Evolutionary conservation across 441 rosid species (phyloP).

Genomic region (Monsonia emarginata): DNA sequence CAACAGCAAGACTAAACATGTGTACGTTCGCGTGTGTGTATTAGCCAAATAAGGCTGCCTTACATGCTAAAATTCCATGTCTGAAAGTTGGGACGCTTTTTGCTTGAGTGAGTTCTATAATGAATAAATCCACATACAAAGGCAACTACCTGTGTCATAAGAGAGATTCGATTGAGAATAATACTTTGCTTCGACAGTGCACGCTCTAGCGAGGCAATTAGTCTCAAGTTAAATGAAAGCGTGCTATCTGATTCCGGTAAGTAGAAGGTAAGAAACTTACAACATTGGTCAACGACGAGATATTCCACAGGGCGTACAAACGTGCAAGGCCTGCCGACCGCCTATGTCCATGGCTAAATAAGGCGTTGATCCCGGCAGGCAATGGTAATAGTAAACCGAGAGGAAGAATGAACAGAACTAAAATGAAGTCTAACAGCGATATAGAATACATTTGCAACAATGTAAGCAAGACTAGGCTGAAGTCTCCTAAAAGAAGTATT

Average conservation of each 20-base stretch:
- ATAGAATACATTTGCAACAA: conserved; percentile 92
- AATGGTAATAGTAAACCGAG: conserved; percentile 92
- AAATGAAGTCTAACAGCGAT: conserved; percentile 67
- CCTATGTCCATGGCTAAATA: conserved; percentile 96
- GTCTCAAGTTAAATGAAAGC: not conserved
- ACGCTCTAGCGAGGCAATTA: too few relatives aligned
- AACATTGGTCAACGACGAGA: conserved; percentile 77
- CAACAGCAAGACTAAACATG: not conserved
- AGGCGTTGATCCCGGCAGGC: conserved; percentile 98
- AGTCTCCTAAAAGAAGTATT: conserved; percentile 90
- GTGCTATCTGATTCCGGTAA: not conserved
- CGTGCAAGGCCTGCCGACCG: conserved; percentile 98
- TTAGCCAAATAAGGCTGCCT: not conserved
- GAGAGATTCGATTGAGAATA: not conserved
- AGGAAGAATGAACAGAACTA: conserved; percentile 81
- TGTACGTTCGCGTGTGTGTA: too few relatives aligned
- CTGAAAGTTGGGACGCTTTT: conserved; percentile 56
- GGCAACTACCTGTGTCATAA: conserved; percentile 67
- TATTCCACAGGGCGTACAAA: conserved; percentile 89
- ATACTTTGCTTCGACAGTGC: too few relatives aligned
- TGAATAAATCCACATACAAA: conserved; percentile 88
- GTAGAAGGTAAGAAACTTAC: conserved; percentile 44
- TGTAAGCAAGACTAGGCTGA: conserved; percentile 96
- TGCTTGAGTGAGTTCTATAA: conserved; percentile 50
- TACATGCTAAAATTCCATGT: conserved; percentile 98